Base-by-base conservation (phyloP, 2,329 filamentous ascomycete genomes). In the Pseudocercospora ulei region DNA sequence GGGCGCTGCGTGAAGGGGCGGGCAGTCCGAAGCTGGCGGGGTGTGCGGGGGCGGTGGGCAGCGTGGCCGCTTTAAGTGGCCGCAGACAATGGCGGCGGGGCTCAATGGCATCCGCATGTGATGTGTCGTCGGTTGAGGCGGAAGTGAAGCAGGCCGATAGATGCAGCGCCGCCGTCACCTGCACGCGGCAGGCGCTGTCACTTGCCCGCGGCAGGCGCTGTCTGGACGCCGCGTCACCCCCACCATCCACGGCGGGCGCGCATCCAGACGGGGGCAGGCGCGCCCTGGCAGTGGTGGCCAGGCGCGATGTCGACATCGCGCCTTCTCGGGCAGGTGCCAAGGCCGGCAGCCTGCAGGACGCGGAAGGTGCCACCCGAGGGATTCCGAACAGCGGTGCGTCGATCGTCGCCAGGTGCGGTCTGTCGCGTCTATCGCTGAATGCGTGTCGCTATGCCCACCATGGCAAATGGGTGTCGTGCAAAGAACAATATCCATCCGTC, bases 381-480 rank as follows among this genome's bases (percentile, higher is more conserved):
- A n/a, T n/a, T n/a, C n/a, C n/a, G n/a, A n/a, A n/a, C n/a, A n/a
- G n/a, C n/a, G n/a, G n/a, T n/a, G n/a, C n/a, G n/a, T n/a, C n/a
- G n/a, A n/a, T n/a, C n/a, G n/a, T n/a, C n/a, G n/a, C 13, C 14
- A 11, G 14, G 23, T 33, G 23, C n/a, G 17, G 11, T 14, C 11
- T 33, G 30, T 22, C 11, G 8, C 18, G 23, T 33, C 30, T 33
- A 22, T 22, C 23, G 16, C 18, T 33, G 18, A 16, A 8, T 13
- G 9, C 8, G 17, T 19, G 17, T 7, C 30, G 30, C 30, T 33
- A 33, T 33, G 30, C 30, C 18, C 18, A 33, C 11, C 18, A 33
- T 33, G 18, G 30, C 30, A 22, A 23, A 12, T 20, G 30, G 30
- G 30, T 33, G 23, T 33, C 30, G 30, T 23, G 30, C 18, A 33